phyloP scores from a whole-genome alignment of 164 flowering plant species.

The Tetracentron sinense region DNA sequence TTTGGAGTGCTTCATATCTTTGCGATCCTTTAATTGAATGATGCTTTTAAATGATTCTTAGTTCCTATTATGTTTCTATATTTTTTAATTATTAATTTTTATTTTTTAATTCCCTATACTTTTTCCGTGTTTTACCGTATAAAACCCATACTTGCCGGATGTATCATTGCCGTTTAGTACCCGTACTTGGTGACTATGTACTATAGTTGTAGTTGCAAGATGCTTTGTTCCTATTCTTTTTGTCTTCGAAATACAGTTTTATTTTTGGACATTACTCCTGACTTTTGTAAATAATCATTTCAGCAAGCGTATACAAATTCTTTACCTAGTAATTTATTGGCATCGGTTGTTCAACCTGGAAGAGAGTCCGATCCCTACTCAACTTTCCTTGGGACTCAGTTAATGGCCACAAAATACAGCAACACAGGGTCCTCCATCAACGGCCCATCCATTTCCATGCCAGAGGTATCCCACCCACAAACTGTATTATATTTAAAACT shows the following conservation, averaged over 20 bases:
- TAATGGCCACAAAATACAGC: conserved; percentile 67
- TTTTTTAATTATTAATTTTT: too few species aligned
- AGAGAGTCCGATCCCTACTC: conserved; percentile 81
- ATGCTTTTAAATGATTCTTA: too few species aligned
- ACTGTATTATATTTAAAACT: background rate
- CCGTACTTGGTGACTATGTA: too few species aligned
- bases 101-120: too few species aligned
- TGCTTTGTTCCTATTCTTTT: background rate
- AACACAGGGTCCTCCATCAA: conserved; percentile 52
- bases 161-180: too few species aligned
- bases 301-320: conserved; percentile 73
- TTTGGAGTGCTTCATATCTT: too few species aligned
- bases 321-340: conserved; percentile 54
- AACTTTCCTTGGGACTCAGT: conserved; percentile 63
- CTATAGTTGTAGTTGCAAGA: too few species aligned
- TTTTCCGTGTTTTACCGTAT: too few species aligned
- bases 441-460: conserved; percentile 57
- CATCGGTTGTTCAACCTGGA: conserved; percentile 52
- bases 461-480: conserved; percentile 53
- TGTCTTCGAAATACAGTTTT: background rate
- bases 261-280: background rate
- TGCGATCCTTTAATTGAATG: too few species aligned
- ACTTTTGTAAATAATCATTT: conserved; percentile 4
- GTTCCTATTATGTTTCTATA: too few species aligned
- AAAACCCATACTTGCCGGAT: too few species aligned